These are phyloP conservation scores for Claviceps sorghi DNA, from an alignment of 2,329 filamentous ascomycete species.

Conservation along the genomic window DNA sequence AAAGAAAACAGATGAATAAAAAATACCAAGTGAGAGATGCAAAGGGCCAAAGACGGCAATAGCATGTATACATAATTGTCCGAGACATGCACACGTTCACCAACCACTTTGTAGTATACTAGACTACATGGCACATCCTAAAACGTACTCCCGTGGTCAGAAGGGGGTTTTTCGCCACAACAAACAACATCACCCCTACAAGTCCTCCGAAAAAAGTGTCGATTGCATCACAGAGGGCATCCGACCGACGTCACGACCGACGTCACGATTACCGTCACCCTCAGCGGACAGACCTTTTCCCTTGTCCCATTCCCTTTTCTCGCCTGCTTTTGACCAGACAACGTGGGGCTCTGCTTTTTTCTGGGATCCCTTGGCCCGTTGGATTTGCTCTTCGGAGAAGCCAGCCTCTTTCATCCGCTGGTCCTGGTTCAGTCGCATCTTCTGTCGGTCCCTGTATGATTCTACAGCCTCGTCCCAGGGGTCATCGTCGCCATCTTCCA, in stretches of 20 bases:
- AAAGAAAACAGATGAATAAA: too few relatives aligned
- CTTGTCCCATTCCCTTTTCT: slow-evolving; percentile 47
- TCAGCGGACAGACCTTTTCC: slow-evolving; percentile 26
- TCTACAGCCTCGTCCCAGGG: slow-evolving; percentile 72
- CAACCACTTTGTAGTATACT: neutral
- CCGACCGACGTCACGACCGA: neutral
- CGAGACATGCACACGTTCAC: neutral
- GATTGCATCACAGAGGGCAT: neutral
- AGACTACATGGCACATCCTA: neutral
- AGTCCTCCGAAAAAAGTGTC: slow-evolving; percentile 7
- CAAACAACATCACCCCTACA: neutral
- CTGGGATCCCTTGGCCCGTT: slow-evolving; percentile 40
- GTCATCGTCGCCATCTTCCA: slow-evolving; percentile 36
- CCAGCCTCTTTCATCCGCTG: slow-evolving; percentile 63
- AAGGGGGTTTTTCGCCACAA: neutral
- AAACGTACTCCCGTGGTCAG: neutral
- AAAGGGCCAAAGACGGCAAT: neutral
- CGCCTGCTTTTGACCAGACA: slow-evolving; percentile 55
- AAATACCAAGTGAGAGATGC: too few relatives aligned
- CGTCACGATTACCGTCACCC: neutral
- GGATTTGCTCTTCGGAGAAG: slow-evolving; percentile 61
- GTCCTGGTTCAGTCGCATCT: slow-evolving; percentile 61
- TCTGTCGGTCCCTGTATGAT: slow-evolving; percentile 62
- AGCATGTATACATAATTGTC: neutral
- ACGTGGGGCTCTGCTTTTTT: slow-evolving; percentile 48